Conservation (phyloP, 1,139 yeast genomes). For the Saccharomycopsis phalli region DNA sequence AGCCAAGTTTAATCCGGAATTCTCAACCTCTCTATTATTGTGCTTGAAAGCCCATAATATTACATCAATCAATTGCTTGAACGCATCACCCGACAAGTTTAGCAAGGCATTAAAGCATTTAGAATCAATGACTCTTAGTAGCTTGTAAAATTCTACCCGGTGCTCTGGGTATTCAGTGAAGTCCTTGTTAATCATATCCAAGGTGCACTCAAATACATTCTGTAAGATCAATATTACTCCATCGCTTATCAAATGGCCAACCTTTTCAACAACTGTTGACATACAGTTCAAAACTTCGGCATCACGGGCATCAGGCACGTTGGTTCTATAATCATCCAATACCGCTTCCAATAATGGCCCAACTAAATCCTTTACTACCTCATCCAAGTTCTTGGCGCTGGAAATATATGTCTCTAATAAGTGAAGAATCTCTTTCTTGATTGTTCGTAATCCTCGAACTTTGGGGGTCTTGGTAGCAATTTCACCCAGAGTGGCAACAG, state of each 20-base stretch:
- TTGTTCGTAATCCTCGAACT: slow-evolving; percentile 90
- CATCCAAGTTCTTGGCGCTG: slow-evolving; percentile 80
- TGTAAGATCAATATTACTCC: slow-evolving; percentile 83
- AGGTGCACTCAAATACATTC: slow-evolving; percentile 88
- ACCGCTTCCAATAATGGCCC: slow-evolving; percentile 82
- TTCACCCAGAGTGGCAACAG: slow-evolving; percentile 70
- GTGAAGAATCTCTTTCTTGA: slow-evolving; percentile 87
- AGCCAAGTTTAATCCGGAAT: slow-evolving; percentile 75
- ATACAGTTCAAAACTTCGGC: slow-evolving; percentile 95
- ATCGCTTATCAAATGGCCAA: slow-evolving; percentile 83
- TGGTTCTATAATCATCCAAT: slow-evolving; percentile 77
- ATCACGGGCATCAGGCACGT: slow-evolving; percentile 95
- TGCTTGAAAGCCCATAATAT: slow-evolving; percentile 98
- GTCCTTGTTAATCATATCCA: slow-evolving; percentile 91
- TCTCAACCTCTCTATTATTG: slow-evolving; percentile 92
- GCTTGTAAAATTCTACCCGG: slow-evolving; percentile 89
- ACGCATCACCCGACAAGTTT: slow-evolving; percentile 85
- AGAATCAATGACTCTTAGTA: slow-evolving; percentile 76
- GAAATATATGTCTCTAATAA: slow-evolving; percentile 83
- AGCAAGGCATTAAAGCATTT: slow-evolving; percentile 81
- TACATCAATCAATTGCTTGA: slow-evolving; percentile 85
- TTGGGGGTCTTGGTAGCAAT: slow-evolving; percentile 93
- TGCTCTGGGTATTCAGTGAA: slow-evolving; percentile 97
- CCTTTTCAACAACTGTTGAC: slow-evolving; percentile 80
- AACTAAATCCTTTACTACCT: slow-evolving; percentile 73